phyloP scores from a whole-genome alignment of 768 basidiomycete species.

The Sistotremastrum niveocremeum region DNA sequence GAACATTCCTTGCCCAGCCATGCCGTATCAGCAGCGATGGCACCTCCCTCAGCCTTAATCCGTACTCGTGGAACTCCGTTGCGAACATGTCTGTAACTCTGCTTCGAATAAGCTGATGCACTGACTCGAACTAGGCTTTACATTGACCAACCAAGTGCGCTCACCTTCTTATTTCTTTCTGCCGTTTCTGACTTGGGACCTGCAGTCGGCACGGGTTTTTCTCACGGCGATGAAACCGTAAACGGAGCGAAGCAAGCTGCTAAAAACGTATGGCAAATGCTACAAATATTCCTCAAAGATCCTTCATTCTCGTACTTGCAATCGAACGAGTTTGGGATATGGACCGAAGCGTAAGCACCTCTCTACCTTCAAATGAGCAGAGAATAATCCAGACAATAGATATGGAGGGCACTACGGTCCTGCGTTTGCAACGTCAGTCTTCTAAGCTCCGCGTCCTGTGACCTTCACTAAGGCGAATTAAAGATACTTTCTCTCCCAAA shows the following conservation, averaged over 20 bases:
- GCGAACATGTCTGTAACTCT: slow-evolving; percentile 27
- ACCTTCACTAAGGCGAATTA: neutral
- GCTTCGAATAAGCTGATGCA: neutral
- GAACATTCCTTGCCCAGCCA: slow-evolving; percentile 1
- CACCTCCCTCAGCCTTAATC: slow-evolving; percentile 33
- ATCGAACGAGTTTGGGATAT: slow-evolving; percentile 36
- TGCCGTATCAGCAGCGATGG: slow-evolving; percentile 39
- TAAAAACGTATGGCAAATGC: slow-evolving; percentile 42
- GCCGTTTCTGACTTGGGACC: neutral
- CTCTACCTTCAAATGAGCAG: neutral
- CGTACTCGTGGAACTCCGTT: slow-evolving; percentile 45
- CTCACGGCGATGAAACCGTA: slow-evolving; percentile 36
- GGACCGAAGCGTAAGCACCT: slow-evolving; percentile 41
- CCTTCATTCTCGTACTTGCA: slow-evolving; percentile 35
- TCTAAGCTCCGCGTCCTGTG: neutral
- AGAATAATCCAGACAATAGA: neutral
- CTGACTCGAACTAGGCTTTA: slow-evolving; percentile 21
- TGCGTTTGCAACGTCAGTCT: slow-evolving; percentile 19
- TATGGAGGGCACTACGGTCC: slow-evolving; percentile 30
- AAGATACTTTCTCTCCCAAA: slow-evolving; percentile 43
- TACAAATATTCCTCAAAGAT: slow-evolving; percentile 50
- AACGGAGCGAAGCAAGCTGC: slow-evolving; percentile 42
- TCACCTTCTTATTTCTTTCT: neutral
- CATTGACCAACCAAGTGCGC: slow-evolving; percentile 40
- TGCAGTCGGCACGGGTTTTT: slow-evolving; percentile 44